Evolutionary conservation across 192 early-diverging fungal genomes (phyloP).

Genomic region (Dissophora globulifera): DNA sequence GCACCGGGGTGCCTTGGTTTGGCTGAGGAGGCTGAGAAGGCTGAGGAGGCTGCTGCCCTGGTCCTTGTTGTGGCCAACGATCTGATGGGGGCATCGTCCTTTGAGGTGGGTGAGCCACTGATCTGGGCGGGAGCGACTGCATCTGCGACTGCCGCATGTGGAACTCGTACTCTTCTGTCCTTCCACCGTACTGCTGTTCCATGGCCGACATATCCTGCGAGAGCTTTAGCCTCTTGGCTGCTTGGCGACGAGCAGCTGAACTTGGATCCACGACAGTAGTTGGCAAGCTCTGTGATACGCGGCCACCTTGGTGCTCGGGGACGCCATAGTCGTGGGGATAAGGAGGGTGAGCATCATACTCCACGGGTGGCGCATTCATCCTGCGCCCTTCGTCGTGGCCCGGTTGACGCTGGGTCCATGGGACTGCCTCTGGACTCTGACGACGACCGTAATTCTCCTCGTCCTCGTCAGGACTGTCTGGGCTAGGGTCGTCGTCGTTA

Average conservation of each 20-base stretch:
- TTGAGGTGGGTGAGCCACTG: conserved; percentile 2
- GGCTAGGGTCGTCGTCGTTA: conserved; percentile 30
- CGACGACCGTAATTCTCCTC: conserved; percentile 7
- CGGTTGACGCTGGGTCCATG: conserved; percentile 3
- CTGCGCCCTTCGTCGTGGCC: neutral
- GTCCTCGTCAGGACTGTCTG: conserved; percentile 16
- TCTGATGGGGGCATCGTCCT: conserved; percentile 1
- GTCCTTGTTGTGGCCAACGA: conserved; percentile 20
- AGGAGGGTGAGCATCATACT: neutral
- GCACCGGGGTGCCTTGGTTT: too few species aligned
- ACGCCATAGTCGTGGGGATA: conserved; percentile 3
- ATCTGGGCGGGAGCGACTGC: neutral
- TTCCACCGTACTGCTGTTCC: neutral
- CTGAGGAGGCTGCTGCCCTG: neutral
- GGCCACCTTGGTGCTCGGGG: neutral
- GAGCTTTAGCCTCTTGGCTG: conserved; percentile 12
- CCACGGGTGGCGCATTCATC: neutral
- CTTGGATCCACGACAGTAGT: neutral
- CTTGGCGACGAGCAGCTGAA: conserved; percentile 11
- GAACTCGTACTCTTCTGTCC: conserved; percentile 21
- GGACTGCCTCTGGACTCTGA: conserved; percentile 1
- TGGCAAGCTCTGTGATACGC: neutral
- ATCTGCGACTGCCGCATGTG: conserved; percentile 26
- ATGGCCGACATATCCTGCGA: conserved; percentile 14
- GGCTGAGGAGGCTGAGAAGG: neutral